A percentile compares a stretch with the other conserved stretches of the same genome.
phyloP scores from a whole-genome alignment of 1,284 basidiomycete species.

The Pascua guehoae region DNA sequence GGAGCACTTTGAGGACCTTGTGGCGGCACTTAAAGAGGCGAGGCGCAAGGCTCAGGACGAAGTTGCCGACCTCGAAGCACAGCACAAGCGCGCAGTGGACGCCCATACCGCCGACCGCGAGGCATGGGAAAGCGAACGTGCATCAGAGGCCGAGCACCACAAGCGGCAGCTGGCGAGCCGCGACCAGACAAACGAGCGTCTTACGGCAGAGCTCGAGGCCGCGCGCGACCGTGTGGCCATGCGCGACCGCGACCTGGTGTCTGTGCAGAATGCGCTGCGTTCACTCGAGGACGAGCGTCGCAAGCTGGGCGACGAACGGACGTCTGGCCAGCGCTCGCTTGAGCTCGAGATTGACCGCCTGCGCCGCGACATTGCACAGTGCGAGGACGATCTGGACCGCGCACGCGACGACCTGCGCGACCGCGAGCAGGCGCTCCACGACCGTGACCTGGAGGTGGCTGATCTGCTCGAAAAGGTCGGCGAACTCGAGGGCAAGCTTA shows the following conservation, averaged over 20 bases:
- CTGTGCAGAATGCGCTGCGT: constrained; percentile 69
- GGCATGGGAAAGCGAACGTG: constrained; percentile 47
- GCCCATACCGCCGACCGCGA: constrained; percentile 37
- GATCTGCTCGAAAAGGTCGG: constrained; percentile 72
- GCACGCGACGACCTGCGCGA: constrained; percentile 69
- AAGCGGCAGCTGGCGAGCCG: constrained; percentile 47
- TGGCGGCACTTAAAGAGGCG: constrained; percentile 74
- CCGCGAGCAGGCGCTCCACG: constrained; percentile 61
- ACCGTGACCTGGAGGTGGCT: constrained; percentile 67
- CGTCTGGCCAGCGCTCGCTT: constrained; percentile 76
- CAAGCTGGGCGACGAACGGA: constrained; percentile 73
- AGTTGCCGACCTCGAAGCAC: constrained; percentile 64
- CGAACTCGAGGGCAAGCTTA: constrained; percentile 69
- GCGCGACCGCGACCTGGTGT: constrained; percentile 60
- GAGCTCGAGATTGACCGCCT: constrained; percentile 87
- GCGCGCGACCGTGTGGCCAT: constrained; percentile 49
- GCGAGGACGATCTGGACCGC: constrained; percentile 74
- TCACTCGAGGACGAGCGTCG: constrained; percentile 55
- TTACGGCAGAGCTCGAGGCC: constrained; percentile 46
- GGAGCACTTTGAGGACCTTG: constrained; percentile 66
- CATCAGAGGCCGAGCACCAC: constrained; percentile 49
- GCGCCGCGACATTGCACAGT: constrained; percentile 74
- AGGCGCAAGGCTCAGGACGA: constrained; percentile 47
- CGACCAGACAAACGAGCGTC: constrained; percentile 42
- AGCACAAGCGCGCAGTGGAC: constrained; percentile 57